Evolutionary conservation across 179 eudicot genomes (phyloP).

Genomic region (Vitellaria paradoxa): DNA sequence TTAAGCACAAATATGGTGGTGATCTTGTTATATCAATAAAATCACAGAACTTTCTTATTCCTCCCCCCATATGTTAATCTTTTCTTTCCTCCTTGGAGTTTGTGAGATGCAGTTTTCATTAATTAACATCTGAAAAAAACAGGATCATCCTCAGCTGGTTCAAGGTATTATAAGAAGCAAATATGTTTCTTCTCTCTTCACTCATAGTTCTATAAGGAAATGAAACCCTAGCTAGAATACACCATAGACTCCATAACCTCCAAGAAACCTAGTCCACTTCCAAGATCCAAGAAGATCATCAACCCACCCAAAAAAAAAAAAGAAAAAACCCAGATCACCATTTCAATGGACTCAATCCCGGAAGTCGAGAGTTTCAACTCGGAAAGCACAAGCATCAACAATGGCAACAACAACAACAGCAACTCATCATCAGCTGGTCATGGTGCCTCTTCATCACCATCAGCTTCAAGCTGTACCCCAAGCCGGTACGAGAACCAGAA

Average conservation of each 20-base stretch:
- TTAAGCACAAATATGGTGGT: background rate
- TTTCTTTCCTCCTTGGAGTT: constrained; percentile 8
- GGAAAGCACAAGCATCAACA: constrained; percentile 16
- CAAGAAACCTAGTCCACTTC: background rate
- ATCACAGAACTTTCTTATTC: background rate
- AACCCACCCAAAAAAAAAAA: background rate
- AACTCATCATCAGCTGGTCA: constrained; percentile 13
- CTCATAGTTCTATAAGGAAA: too few species aligned
- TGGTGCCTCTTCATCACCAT: constrained; percentile 18
- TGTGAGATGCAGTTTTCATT: background rate
- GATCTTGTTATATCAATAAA: background rate
- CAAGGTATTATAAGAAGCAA: background rate
- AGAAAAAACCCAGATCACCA: background rate
- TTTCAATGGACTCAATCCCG: constrained; percentile 17
- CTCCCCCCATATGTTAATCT: background rate
- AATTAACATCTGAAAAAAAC: background rate
- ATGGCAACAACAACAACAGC: background rate
- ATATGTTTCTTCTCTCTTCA: background rate
- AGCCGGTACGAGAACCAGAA: constrained; percentile 85
- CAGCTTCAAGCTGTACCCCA: constrained; percentile 13
- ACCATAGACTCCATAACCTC: background rate
- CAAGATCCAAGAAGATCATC: constrained; percentile 2
- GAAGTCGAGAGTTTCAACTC: constrained; percentile 27
- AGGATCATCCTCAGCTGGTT: background rate
- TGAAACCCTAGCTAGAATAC: constrained; percentile 13